These are phyloP conservation scores for Pythium guiyangense DNA, from an alignment of 352 stramenopile genomes.

Conservation along the genomic window DNA sequence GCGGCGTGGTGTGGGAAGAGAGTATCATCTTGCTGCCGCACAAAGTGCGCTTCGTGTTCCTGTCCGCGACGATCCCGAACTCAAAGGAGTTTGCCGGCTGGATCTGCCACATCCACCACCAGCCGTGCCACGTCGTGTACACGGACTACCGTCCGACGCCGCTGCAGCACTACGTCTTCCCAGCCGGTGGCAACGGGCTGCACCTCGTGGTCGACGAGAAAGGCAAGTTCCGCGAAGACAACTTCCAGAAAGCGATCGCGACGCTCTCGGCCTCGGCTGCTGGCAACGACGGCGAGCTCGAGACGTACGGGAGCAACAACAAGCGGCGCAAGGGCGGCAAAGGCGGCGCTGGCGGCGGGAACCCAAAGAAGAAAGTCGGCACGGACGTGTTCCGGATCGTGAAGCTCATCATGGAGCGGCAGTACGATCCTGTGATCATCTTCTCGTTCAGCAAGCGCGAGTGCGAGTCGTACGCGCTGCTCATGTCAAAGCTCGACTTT, in stretches of 20 bases:
- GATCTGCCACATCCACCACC: conserved; percentile 99
- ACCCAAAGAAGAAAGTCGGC: conserved; percentile 90
- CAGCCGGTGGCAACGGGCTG: conserved; percentile 93
- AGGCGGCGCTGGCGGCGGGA: conserved; percentile 23
- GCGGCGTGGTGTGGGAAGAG: conserved; percentile 98
- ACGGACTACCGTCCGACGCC: conserved; percentile 99
- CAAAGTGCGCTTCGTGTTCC: conserved; percentile 98
- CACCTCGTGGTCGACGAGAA: conserved; percentile 99
- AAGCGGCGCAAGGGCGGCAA: conserved; percentile 54
- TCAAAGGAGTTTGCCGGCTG: conserved; percentile 95
- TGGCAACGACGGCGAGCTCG: conserved; percentile 73
- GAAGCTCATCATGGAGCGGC: conserved; percentile 97
- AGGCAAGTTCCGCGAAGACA: conserved; percentile 97
- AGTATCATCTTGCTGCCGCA: conserved; percentile 98
- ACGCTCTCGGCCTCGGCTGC: conserved; percentile 52
- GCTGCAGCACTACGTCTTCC: conserved; percentile 99
- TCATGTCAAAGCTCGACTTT: conserved; percentile 95
- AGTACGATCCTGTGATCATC: conserved; percentile 98
- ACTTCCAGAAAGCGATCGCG: conserved; percentile 94
- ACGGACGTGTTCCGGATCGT: conserved; percentile 98
- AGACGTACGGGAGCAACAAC: conserved; percentile 72
- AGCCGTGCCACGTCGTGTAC: conserved; percentile 99
- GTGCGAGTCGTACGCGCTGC: conserved; percentile 92
- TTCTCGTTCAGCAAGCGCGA: conserved; percentile 99
- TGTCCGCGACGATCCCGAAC: conserved; percentile 99